Conservation (phyloP, 164 flowering plant species). For the Paratinospora sagittata region DNA sequence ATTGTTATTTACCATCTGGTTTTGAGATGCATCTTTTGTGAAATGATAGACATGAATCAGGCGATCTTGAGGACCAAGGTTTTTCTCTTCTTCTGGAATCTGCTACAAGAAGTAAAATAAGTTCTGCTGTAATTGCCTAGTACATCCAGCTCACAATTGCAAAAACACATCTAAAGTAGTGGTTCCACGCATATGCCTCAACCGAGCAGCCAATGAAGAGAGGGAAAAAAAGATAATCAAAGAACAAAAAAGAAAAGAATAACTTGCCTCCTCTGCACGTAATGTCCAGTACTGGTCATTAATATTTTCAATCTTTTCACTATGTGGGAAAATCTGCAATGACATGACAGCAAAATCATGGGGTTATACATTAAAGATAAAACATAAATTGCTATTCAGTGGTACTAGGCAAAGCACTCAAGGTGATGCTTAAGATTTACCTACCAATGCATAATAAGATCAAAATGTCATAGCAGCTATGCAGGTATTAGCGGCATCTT, state of each 20-base stretch:
- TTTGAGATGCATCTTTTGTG: conserved; percentile 72
- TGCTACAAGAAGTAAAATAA: conserved; percentile 18
- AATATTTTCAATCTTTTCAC: conserved; percentile 74
- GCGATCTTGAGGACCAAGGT: conserved; percentile 84
- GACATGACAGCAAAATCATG: background rate
- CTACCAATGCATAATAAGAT: background rate
- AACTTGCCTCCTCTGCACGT: conserved; percentile 76
- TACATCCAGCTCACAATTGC: background rate
- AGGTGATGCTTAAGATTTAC: no score
- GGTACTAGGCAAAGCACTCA: background rate
- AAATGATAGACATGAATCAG: conserved; percentile 96
- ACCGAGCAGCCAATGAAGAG: background rate
- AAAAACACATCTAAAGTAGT: background rate
- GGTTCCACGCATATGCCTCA: background rate
- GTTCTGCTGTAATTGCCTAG: background rate
- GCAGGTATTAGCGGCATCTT: background rate
- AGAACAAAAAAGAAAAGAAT: background rate
- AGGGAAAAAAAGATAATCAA: background rate
- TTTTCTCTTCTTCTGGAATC: conserved; percentile 99
- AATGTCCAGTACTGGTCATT: conserved; percentile 90
- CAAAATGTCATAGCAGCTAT: background rate
- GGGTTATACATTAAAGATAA: background rate
- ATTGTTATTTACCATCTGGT: conserved; percentile 55
- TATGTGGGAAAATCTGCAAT: conserved; percentile 65
- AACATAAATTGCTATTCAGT: background rate